Percentiles rank a stretch among this genome's conserved stretches.
Conservation (phyloP, 495 filamentous ascomycete genomes). For the Aspergillus bridgeri region DNA sequence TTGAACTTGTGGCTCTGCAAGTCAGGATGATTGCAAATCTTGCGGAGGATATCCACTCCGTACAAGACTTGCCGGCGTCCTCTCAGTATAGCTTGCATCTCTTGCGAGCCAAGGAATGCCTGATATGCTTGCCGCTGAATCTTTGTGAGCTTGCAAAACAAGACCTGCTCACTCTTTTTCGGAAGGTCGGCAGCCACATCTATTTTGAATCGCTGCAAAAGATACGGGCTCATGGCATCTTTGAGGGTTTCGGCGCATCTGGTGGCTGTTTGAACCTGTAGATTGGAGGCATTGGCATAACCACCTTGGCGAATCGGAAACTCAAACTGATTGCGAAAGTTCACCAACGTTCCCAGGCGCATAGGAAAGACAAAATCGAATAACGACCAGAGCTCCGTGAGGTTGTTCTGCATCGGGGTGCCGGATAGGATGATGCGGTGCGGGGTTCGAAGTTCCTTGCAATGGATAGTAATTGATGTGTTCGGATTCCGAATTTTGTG, state of each 20-base stretch:
- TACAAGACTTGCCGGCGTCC: constrained; percentile 75
- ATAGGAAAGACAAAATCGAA: constrained; percentile 97
- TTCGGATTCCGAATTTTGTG: constrained; percentile 98
- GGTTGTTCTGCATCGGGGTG: constrained; percentile 96
- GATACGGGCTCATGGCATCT: constrained; percentile 84
- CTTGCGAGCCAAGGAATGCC: constrained; percentile 73
- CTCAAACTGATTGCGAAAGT: constrained; percentile 86
- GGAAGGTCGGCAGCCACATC: constrained; percentile 93
- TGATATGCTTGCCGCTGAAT: constrained; percentile 74
- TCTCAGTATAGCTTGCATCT: constrained; percentile 72
- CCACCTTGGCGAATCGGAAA: constrained; percentile 87
- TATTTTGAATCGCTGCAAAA: constrained; percentile 89
- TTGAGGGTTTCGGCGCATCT: constrained; percentile 88
- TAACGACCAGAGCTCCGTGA: constrained; percentile 93
- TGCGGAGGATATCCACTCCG: constrained; percentile 87
- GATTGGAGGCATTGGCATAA: constrained; percentile 87
- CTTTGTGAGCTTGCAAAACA: constrained; percentile 88
- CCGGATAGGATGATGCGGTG: constrained; percentile 93
- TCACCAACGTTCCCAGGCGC: constrained; percentile 85
- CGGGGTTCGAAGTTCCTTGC: constrained; percentile 82
- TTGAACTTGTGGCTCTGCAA: constrained; percentile 63
- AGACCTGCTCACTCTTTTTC: constrained; percentile 88
- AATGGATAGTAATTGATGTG: constrained; percentile 83
- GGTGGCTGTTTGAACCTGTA: constrained; percentile 87
- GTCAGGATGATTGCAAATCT: constrained; percentile 97